phyloP scores from a whole-genome alignment of 2,329 filamentous ascomycete genomes.

The Trichoderma oligosporum region DNA sequence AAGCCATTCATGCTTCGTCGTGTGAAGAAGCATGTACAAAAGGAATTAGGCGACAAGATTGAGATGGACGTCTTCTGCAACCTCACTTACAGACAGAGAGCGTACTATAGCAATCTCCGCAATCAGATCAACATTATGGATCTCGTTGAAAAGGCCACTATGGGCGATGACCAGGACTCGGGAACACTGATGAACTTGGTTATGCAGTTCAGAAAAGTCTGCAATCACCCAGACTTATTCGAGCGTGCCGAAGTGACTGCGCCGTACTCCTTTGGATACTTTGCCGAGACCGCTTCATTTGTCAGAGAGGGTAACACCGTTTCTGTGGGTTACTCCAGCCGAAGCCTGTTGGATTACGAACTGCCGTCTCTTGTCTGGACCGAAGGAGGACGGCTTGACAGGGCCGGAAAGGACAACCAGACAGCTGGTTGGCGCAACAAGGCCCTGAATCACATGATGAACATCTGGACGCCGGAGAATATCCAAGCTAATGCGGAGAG shows the following conservation, averaged over 20 bases:
- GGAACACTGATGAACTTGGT: slow-evolving; percentile 98
- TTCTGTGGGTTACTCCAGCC: slow-evolving; percentile 79
- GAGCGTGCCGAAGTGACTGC: slow-evolving; percentile 90
- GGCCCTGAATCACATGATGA: slow-evolving; percentile 77
- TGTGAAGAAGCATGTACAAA: slow-evolving; percentile 99
- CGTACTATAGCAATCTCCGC: slow-evolving; percentile 85
- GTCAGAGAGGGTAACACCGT: slow-evolving; percentile 80
- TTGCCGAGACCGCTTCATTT: slow-evolving; percentile 93
- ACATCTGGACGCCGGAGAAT: slow-evolving; percentile 82
- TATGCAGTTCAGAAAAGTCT: slow-evolving; percentile 99
- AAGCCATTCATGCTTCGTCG: slow-evolving; percentile 99
- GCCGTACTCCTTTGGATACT: slow-evolving; percentile 77
- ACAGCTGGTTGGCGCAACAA: slow-evolving; percentile 76
- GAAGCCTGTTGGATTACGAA: slow-evolving; percentile 79
- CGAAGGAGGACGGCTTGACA: slow-evolving; percentile 71
- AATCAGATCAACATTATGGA: slow-evolving; percentile 99
- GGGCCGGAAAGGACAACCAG: slow-evolving; percentile 68
- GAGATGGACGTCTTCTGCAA: slow-evolving; percentile 96
- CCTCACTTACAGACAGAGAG: slow-evolving; percentile 90
- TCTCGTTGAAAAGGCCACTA: slow-evolving; percentile 91
- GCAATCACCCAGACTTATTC: slow-evolving; percentile 96
- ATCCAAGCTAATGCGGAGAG: slow-evolving; percentile 60
- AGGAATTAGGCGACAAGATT: slow-evolving; percentile 98
- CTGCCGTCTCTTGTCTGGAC: slow-evolving; percentile 79
- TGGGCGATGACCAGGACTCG: slow-evolving; percentile 90